Base-by-base conservation (phyloP, 2,329 filamentous ascomycete species). In the Magnaporthiopsis rhizophila region DNA sequence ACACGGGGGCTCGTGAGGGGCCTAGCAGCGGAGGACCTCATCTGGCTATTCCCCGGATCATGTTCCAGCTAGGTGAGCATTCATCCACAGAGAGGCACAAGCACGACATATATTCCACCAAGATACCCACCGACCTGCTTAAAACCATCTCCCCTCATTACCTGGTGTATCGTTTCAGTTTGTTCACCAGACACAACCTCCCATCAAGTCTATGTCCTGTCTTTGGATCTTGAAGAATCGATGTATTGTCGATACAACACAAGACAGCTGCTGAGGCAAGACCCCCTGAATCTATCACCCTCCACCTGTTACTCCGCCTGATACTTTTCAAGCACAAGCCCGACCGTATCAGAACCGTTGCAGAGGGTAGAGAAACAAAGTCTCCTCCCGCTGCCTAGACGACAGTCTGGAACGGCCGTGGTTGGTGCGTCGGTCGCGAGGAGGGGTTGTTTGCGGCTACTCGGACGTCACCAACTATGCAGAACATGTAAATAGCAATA, bases 401-500 rank as follows among this genome's bases (percentile, higher is more conserved):
- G n/a, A 24, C 45, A 13, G 45, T 21, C 45, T 53, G 8, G 2
- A 8, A 18, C 21, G 45, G 45, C 2, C 21, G 7, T 21, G 13
- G 21, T 24, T 13, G n/a, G 6, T 53, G 18, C 9, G 7, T 53
- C 6, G 21, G n/a, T 24, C 18, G n/a, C 45, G 21, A 53, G 45
- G 7, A n/a, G 18, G 6, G 21, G 18, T 9, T 53, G 45, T 6
- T 18, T 11, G n/a, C 24, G 45, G 45, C 45, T 53, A 21, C 8
- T 53, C 18, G 45, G 24, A 28, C 57, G 26, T 26, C 57, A 58
- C 57, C 26, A 28, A 13, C 24, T 58, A 58, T 58, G 57, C 57
- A 58, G 57, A 58, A 58, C n/a, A 24, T 53, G 45, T 53, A 53
- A 53, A 53, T 53, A 58, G 57, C 24, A 28, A 28, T 58, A 58